Evolutionary conservation across 768 basidiomycete species (phyloP).

Genomic region (Tricholoma sp.): DNA sequence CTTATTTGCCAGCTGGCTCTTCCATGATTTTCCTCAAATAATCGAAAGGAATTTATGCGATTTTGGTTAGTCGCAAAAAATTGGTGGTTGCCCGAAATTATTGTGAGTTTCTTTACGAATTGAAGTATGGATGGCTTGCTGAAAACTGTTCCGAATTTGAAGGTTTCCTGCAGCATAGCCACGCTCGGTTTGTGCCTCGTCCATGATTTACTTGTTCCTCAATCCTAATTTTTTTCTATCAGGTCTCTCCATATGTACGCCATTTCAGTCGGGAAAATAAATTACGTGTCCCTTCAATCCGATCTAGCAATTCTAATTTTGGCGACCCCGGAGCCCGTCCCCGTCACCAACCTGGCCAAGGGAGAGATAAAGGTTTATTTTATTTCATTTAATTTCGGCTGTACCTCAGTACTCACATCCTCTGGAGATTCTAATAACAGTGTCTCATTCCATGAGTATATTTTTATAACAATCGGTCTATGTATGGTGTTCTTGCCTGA

Average conservation of each 20-base stretch:
- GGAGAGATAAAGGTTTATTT: neutral
- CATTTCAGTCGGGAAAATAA: neutral
- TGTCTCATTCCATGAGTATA: constrained; percentile 1
- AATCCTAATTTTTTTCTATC: neutral
- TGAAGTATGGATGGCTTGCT: too few species aligned
- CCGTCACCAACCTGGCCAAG: neutral
- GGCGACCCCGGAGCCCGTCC: neutral
- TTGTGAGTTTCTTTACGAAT: neutral
- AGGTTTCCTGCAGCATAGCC: too few species aligned
- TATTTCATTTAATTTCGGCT: neutral
- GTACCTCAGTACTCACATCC: neutral
- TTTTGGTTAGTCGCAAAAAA: too few species aligned
- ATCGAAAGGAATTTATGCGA: too few species aligned
- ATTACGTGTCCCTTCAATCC: neutral
- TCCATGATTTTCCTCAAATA: too few species aligned
- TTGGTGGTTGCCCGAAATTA: neutral
- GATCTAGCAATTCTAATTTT: neutral
- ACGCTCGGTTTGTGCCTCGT: too few species aligned
- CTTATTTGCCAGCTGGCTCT: too few species aligned
- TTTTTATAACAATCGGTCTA: constrained; percentile 1
- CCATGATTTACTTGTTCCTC: too few species aligned
- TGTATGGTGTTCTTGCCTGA: neutral
- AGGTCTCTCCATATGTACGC: neutral
- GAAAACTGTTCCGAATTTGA: too few species aligned
- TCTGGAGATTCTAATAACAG: too few species aligned